Base-by-base conservation (phyloP, 768 basidiomycete species). In the Clavulina sp. region DNA sequence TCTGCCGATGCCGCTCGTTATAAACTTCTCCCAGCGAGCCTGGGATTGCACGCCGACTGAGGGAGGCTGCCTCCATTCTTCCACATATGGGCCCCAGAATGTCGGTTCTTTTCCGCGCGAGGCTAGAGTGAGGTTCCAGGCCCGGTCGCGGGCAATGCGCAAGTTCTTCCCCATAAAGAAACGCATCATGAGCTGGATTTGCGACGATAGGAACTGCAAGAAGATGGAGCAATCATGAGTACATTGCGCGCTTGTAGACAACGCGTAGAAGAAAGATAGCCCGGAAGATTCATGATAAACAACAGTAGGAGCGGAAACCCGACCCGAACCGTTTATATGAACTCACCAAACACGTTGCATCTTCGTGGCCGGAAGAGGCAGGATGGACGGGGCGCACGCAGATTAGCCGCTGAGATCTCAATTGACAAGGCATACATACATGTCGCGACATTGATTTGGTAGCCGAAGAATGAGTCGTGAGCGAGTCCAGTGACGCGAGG, bases 161-260 rank as follows among this genome's bases (percentile, higher is more conserved):
- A 93, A 78, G 64, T 93, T 92, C 43, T 77, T 77, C 28, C 78
- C 72, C 48, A 96, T 74, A 67, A 92, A 92, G 69, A 83, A 92
- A 2, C 70, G 72, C 48, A 93, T 70, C 52, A 96, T 81, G 19
- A 66, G 65, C 0, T 84, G 83, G 32, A 84, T 61, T 66, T 92
- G 87, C 0, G 76, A 69, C 5, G 82, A 78, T 3, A 91, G 61
- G 51, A 89, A 72, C n/a, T n/a, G n/a, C n/a, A n/a, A n/a, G n/a
- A n/a, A n/a, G n/a, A n/a, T n/a, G n/a, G n/a, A n/a, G n/a, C n/a
- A n/a, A n/a, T n/a, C n/a, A n/a, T n/a, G n/a, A n/a, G n/a, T n/a
- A n/a, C n/a, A n/a, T n/a, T n/a, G n/a, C n/a, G n/a, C n/a, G n/a
- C n/a, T n/a, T n/a, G n/a, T n/a, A n/a, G n/a, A n/a, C n/a, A n/a